Conservation (phyloP, 2,329 filamentous ascomycete genomes). For the Aureobasidium pullulans region DNA sequence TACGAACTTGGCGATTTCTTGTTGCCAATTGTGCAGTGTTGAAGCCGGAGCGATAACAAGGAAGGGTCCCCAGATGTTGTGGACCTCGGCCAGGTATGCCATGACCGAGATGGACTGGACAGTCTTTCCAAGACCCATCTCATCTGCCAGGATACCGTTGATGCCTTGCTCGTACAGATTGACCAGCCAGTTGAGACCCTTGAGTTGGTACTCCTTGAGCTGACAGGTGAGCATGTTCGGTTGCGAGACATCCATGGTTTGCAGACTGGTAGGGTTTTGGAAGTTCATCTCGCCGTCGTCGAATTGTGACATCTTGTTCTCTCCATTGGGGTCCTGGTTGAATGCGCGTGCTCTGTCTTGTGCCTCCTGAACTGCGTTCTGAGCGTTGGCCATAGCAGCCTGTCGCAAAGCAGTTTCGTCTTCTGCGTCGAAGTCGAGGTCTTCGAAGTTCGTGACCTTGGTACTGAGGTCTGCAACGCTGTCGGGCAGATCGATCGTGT, state of each 20-base stretch:
- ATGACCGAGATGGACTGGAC: conserved; percentile 99
- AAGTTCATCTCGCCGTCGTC: conserved; percentile 99
- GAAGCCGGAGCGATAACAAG: conserved; percentile 93
- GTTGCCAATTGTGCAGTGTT: conserved; percentile 98
- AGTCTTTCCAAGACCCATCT: conserved; percentile 99
- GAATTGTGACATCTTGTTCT: conserved; percentile 62
- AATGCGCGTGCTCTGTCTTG: conserved; percentile 89
- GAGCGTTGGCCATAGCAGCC: conserved; percentile 90
- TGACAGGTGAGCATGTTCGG: conserved; percentile 89
- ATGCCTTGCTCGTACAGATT: conserved; percentile 99
- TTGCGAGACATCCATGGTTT: conserved; percentile 88
- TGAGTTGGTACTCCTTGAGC: conserved; percentile 97
- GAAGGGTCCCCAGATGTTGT: conserved; percentile 98
- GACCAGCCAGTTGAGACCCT: conserved; percentile 98
- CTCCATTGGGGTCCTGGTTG: conserved; percentile 53
- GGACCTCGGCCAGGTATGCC: conserved; percentile 93
- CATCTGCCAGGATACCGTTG: conserved; percentile 96
- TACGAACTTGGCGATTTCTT: conserved; percentile 93
- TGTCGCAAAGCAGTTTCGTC: conserved; percentile 75
- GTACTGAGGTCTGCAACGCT: conserved; percentile 44
- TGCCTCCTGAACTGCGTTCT: conserved; percentile 89
- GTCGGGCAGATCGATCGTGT: conserved; percentile 42
- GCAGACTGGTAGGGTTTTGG: conserved; percentile 92
- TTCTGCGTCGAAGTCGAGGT: conserved; percentile 90
- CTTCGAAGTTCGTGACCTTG: conserved; percentile 89